Percentiles rank a stretch among this genome's conserved stretches.
phyloP scores from a whole-genome alignment of 1,139 yeast genomes.

The Blastobotrys capitulatus region DNA sequence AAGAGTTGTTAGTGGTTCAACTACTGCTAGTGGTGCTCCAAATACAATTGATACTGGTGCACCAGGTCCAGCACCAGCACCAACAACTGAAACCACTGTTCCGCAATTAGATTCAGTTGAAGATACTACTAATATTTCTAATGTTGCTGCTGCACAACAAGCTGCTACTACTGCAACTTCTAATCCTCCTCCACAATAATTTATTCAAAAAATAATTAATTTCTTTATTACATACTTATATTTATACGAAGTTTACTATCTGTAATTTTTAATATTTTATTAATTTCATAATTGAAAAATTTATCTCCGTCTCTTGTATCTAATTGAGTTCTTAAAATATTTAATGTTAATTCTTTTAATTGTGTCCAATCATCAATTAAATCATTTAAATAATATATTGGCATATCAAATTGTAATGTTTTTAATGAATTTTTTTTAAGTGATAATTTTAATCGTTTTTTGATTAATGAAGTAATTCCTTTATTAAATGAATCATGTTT shows the following conservation, averaged over 20 bases:
- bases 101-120: too few relatives aligned
- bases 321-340: neutral
- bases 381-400: conserved; percentile 1
- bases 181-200: too few relatives aligned
- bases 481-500: neutral
- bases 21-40: conserved; percentile 3
- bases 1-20: neutral
- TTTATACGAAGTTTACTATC: too few relatives aligned
- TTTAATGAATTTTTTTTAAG: neutral
- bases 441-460: neutral
- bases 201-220: too few relatives aligned
- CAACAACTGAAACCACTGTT: too few relatives aligned
- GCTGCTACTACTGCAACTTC: too few relatives aligned
- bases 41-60: conserved; percentile 29
- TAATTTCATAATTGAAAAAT: too few relatives aligned
- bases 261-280: too few relatives aligned
- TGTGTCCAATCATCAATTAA: neutral
- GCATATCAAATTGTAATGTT: neutral
- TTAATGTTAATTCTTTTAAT: neutral
- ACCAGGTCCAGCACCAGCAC: conserved; percentile 11
- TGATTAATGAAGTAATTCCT: neutral
- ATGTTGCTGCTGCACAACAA: too few relatives aligned
- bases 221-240: too few relatives aligned
- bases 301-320: too few relatives aligned
- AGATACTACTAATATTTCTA: too few relatives aligned